phyloP scores from a whole-genome alignment of 768 basidiomycete genomes.

The Termitomyces sp. region DNA sequence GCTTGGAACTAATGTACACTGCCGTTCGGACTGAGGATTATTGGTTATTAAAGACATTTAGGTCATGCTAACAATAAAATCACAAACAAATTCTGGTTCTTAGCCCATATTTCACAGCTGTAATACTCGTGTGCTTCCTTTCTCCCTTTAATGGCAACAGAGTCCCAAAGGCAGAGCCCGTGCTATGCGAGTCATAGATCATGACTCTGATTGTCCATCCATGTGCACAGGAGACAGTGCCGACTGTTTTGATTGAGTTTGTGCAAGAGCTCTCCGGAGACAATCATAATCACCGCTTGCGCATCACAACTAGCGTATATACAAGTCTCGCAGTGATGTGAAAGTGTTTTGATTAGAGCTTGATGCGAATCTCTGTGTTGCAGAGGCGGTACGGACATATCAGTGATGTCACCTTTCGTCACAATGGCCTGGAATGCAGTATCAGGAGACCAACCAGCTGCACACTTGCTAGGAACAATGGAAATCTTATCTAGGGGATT shows the following conservation, averaged over 20 bases:
- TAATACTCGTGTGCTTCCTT: background rate
- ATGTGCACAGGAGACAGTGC: background rate
- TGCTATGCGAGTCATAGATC: background rate
- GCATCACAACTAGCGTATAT: background rate
- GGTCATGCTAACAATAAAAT: background rate
- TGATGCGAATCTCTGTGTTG: background rate
- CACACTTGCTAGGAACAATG: background rate
- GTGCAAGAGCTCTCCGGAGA: background rate
- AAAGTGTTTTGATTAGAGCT: background rate
- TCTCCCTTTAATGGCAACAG: background rate
- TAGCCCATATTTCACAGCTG: background rate
- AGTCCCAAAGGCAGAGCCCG: background rate
- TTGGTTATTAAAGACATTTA: background rate
- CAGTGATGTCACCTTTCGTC: background rate
- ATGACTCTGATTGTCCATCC: background rate
- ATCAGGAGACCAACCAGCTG: background rate
- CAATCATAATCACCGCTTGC: background rate
- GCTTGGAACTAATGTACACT: background rate
- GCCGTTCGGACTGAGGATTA: background rate
- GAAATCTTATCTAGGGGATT: background rate
- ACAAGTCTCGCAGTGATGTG: background rate
- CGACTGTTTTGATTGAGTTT: background rate
- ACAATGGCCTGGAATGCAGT: background rate
- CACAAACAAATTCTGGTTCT: background rate
- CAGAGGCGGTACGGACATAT: background rate